Percentiles rank a stretch among this genome's conserved stretches.
Conservation (phyloP, 2,329 filamentous ascomycete genomes). For the Calonectria leucothoes region DNA sequence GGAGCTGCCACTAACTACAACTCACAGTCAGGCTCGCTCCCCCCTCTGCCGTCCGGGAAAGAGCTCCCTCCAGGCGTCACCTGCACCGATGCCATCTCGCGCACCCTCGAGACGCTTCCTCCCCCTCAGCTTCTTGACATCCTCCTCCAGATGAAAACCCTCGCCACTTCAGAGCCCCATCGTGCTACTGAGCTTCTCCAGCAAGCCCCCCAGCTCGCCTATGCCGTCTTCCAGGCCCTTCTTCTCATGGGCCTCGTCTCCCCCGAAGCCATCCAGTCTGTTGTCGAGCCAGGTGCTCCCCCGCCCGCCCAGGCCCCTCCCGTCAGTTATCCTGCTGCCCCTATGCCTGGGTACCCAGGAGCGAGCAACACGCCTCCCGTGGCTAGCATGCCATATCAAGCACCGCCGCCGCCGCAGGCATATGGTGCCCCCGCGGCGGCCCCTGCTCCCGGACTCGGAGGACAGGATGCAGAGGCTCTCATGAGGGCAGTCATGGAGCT, state of each 20-base stretch:
- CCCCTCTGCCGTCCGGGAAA: slow-evolving; percentile 84
- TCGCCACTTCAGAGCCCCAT: slow-evolving; percentile 83
- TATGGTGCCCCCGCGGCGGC: slow-evolving; percentile 50
- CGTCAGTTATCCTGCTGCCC: slow-evolving; percentile 49
- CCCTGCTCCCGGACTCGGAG: slow-evolving; percentile 40
- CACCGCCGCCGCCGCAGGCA: slow-evolving; percentile 54
- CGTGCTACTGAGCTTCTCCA: slow-evolving; percentile 88
- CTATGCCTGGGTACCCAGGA: slow-evolving; percentile 51
- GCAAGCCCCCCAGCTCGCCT: slow-evolving; percentile 91
- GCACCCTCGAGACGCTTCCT: slow-evolving; percentile 87
- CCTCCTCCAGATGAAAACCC: slow-evolving; percentile 91
- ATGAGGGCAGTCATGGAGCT: slow-evolving; percentile 86
- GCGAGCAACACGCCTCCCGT: slow-evolving; percentile 63
- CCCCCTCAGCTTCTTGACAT: slow-evolving; percentile 93
- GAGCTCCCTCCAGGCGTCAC: slow-evolving; percentile 86
- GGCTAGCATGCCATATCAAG: slow-evolving; percentile 57
- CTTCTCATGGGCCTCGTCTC: slow-evolving; percentile 94
- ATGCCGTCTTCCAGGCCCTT: slow-evolving; percentile 94
- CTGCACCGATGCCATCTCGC: slow-evolving; percentile 90
- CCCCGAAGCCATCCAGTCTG: slow-evolving; percentile 81
- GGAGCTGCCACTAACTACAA: slow-evolving; percentile 47
- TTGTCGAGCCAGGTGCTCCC: slow-evolving; percentile 73
- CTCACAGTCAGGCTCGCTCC: slow-evolving; percentile 66
- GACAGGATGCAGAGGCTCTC: slow-evolving; percentile 75
- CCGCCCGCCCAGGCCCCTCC: slow-evolving; percentile 46